phyloP scores from a whole-genome alignment of 2,329 filamentous ascomycete genomes.

The Fusarium sp. region DNA sequence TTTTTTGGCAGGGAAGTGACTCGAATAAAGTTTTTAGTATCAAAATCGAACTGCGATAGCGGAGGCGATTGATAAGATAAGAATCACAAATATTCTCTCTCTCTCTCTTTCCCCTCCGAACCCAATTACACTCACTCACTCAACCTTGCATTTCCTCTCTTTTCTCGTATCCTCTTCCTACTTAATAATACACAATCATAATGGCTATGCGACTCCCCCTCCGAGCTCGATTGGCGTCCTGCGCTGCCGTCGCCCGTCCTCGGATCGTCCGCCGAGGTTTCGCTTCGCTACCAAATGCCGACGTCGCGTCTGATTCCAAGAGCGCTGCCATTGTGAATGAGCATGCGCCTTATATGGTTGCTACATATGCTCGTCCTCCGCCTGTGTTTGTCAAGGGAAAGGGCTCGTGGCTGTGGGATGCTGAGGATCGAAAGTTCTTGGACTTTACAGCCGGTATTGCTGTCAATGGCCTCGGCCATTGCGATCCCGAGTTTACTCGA shows the following conservation, averaged over 20 bases:
- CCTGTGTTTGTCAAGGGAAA: slow-evolving; percentile 90
- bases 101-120: slow-evolving; percentile 12
- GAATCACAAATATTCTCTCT: slow-evolving; percentile 40
- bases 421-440: slow-evolving; percentile 88
- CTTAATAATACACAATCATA: not conserved
- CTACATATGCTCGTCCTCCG: slow-evolving; percentile 89
- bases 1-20: slow-evolving; percentile 1
- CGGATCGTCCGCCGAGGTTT: slow-evolving; percentile 44
- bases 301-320: slow-evolving; percentile 76
- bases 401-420: slow-evolving; percentile 89
- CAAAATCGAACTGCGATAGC: slow-evolving; percentile 39
- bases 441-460: slow-evolving; percentile 97
- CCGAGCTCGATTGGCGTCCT: slow-evolving; percentile 49
- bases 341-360: slow-evolving; percentile 89
- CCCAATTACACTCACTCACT: not conserved
- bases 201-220: slow-evolving; percentile 55
- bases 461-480: slow-evolving; percentile 92
- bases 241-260: slow-evolving; percentile 35
- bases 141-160: not conserved
- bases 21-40: slow-evolving; percentile 17
- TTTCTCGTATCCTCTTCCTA: not conserved
- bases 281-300: slow-evolving; percentile 67
- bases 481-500: slow-evolving; percentile 79
- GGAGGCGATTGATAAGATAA: slow-evolving; percentile 45
- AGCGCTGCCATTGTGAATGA: slow-evolving; percentile 79